Percentiles rank a stretch among this genome's conserved stretches.
These are phyloP conservation scores for Lepiota brunneoincarnata DNA, from an alignment of 768 basidiomycete genomes.

Conservation along the genomic window DNA sequence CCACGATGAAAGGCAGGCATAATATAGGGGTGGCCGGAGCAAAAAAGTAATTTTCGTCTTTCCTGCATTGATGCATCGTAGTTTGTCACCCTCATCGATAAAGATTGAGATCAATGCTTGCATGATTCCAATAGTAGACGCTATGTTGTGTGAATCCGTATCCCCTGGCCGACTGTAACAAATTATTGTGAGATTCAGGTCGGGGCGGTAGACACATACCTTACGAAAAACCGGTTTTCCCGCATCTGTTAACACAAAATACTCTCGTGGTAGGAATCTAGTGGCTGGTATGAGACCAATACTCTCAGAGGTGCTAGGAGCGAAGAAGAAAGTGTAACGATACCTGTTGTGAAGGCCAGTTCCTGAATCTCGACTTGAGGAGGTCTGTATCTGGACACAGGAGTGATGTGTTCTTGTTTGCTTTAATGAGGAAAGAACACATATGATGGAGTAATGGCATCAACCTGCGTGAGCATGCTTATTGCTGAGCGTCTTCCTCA, in stretches of 20 bases:
- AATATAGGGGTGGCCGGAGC: constrained; percentile 84
- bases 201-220: constrained; percentile 39
- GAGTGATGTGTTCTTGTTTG: constrained; percentile 25
- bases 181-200: constrained; percentile 8
- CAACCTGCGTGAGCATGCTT: constrained; percentile 50
- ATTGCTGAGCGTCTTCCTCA: constrained; percentile 62
- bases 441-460: neutral
- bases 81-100: constrained; percentile 85
- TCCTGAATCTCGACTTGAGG: constrained; percentile 35
- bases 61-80: constrained; percentile 82
- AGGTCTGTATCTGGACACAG: constrained; percentile 28
- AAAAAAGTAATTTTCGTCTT: constrained; percentile 83
- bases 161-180: constrained; percentile 45
- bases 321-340: neutral
- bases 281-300: neutral
- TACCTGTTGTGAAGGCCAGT: constrained; percentile 39
- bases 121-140: constrained; percentile 86
- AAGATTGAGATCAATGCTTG: constrained; percentile 96
- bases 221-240: constrained; percentile 96
- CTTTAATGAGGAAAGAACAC: constrained; percentile 5
- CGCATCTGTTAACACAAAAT: constrained; percentile 96
- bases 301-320: neutral
- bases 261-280: constrained; percentile 61
- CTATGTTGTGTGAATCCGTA: constrained; percentile 61
- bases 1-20: constrained; percentile 89